Evolutionary conservation across 176 grass and related monocot genomes (phyloP).

Genomic region (Otatea glauca): DNA sequence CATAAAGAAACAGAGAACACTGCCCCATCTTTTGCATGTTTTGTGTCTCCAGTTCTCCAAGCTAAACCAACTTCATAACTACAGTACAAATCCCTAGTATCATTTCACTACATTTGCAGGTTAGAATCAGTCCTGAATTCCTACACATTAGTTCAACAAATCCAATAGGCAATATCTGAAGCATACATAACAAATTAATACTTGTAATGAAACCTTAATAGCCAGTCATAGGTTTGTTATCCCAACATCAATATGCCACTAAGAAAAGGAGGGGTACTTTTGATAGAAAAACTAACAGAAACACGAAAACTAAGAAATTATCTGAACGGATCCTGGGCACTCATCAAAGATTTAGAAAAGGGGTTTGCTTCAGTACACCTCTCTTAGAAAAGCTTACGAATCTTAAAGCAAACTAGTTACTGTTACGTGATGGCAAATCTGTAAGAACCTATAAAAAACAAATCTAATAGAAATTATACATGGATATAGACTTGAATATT

Average conservation of each 20-base stretch:
- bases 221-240: background rate
- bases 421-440: too few species aligned
- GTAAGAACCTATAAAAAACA: too few species aligned
- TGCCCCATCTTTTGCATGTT: background rate
- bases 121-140: background rate
- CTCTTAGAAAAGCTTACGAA: too few species aligned
- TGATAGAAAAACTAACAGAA: too few species aligned
- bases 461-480: too few species aligned
- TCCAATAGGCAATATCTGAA: slow-evolving; percentile 2
- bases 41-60: background rate
- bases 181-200: background rate
- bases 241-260: background rate
- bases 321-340: too few species aligned
- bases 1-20: slow-evolving; percentile 20
- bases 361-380: too few species aligned
- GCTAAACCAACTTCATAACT: slow-evolving; percentile 8
- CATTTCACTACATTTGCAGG: background rate
- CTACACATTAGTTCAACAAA: too few species aligned
- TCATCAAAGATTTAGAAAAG: background rate
- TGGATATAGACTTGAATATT: too few species aligned
- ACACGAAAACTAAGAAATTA: too few species aligned
- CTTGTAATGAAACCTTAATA: background rate
- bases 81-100: background rate
- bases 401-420: too few species aligned
- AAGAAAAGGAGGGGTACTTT: background rate